Evolutionary conservation across 495 filamentous ascomycete species (phyloP).

Genomic region (Cryomyces antarcticus): DNA sequence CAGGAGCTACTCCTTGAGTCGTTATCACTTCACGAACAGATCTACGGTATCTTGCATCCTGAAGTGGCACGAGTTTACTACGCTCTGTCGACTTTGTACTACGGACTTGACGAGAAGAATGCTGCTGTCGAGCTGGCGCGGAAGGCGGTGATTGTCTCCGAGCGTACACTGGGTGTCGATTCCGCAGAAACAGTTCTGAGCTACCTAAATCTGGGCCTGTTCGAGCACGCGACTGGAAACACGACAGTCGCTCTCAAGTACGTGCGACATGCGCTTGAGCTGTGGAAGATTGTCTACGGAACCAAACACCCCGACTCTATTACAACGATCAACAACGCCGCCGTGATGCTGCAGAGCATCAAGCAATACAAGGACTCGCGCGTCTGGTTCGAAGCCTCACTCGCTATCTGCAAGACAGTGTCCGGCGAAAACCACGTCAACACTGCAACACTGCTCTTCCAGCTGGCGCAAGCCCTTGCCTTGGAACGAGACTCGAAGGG

Average conservation of each 20-base stretch:
- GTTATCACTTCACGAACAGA: conserved; percentile 91
- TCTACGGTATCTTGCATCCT: conserved; percentile 92
- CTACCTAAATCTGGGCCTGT: conserved; percentile 91
- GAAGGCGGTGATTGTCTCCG: conserved; percentile 89
- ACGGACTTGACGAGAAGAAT: conserved; percentile 85
- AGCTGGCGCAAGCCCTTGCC: conserved; percentile 85
- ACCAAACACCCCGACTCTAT: conserved; percentile 88
- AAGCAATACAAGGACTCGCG: conserved; percentile 84
- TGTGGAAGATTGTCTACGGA: conserved; percentile 96
- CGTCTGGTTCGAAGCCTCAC: conserved; percentile 87
- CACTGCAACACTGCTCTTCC: conserved; percentile 90
- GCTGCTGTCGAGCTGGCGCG: conserved; percentile 85
- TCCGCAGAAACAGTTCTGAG: conserved; percentile 79
- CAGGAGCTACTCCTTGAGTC: conserved; percentile 92
- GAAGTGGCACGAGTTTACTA: conserved; percentile 94
- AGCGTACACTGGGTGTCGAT: conserved; percentile 86
- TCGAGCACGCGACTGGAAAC: conserved; percentile 79
- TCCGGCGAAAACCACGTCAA: conserved; percentile 77
- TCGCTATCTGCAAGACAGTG: conserved; percentile 66
- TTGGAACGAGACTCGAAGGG: conserved; percentile 80
- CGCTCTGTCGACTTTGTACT: conserved; percentile 84
- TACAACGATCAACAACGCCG: conserved; percentile 96
- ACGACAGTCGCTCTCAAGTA: conserved; percentile 66
- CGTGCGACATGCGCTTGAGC: conserved; percentile 76
- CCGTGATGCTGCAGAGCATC: conserved; percentile 90